phyloP scores from a whole-genome alignment of 2,329 filamentous ascomycete genomes.

The Xylariaceae sp. region DNA sequence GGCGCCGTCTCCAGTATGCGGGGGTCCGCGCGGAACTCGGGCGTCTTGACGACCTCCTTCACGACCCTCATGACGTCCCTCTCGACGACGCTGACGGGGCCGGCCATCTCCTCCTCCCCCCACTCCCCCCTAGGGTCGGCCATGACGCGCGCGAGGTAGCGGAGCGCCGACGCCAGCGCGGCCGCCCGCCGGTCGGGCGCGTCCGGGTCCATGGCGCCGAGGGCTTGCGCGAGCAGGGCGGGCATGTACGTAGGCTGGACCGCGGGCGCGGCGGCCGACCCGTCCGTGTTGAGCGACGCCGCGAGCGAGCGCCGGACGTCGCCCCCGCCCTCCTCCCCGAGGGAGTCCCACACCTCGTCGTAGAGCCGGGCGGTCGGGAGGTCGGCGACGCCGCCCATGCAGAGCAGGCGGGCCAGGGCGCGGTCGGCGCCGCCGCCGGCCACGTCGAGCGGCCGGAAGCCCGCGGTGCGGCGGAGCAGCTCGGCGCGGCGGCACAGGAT shows the following conservation, averaged over 20 bases:
- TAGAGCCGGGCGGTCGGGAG: conserved; percentile 24
- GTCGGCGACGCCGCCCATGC: conserved; percentile 27
- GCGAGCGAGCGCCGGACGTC: conserved; percentile 16
- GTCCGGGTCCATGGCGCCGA: conserved; percentile 16
- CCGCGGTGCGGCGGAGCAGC: conserved; percentile 16
- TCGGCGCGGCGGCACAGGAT: conserved; percentile 23
- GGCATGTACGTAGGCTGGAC: conserved; percentile 31
- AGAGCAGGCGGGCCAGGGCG: conserved; percentile 28
- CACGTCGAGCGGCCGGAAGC: conserved; percentile 22
- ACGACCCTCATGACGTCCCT: neutral
- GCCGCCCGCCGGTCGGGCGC: conserved; percentile 11
- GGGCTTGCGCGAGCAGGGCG: conserved; percentile 24
- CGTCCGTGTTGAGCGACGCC: conserved; percentile 27
- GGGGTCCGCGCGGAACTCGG: no score
- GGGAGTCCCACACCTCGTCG: conserved; percentile 16
- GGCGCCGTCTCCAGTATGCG: no score
- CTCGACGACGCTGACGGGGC: neutral
- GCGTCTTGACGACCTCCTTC: no score
- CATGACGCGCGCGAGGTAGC: conserved; percentile 22
- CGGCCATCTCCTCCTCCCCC: no score
- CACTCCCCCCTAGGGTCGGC: neutral
- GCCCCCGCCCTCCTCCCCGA: conserved; percentile 5
- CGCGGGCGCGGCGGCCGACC: conserved; percentile 24
- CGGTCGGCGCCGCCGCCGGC: conserved; percentile 17
- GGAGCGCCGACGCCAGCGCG: conserved; percentile 20